These are phyloP conservation scores for Aspergillus pseudotamarii DNA, from an alignment of 2,329 filamentous ascomycete genomes.

Conservation along the genomic window DNA sequence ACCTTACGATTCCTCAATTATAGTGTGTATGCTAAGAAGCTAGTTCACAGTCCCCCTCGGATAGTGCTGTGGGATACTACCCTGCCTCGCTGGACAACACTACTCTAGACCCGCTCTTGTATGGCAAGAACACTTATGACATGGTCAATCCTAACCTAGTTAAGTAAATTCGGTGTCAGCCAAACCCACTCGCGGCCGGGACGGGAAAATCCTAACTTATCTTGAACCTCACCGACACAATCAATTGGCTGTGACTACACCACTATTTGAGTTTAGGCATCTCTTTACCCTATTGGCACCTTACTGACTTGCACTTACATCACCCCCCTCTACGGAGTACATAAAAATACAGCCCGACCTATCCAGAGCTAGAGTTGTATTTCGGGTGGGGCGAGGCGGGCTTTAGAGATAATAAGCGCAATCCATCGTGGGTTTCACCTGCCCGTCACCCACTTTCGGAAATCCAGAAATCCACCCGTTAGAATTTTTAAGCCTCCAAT, in stretches of 20 bases:
- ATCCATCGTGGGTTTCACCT: background rate
- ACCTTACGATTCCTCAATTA: background rate
- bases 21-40: background rate
- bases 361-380: background rate
- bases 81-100: background rate
- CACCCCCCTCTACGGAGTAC: background rate
- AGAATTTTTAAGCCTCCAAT: no score
- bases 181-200: background rate
- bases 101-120: background rate
- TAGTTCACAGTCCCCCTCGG: background rate
- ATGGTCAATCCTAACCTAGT: background rate
- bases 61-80: background rate
- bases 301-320: background rate
- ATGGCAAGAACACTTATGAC: background rate
- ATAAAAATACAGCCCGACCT: background rate
- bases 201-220: background rate
- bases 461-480: background rate
- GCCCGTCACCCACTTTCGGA: background rate
- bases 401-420: background rate
- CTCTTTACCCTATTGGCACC: background rate
- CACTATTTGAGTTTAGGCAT: background rate
- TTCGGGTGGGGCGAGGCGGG: background rate
- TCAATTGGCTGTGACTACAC: background rate
- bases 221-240: background rate
- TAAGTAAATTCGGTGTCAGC: background rate